phyloP scores from a whole-genome alignment of 179 eudicot genomes.

The Monotropa hypopitys region DNA sequence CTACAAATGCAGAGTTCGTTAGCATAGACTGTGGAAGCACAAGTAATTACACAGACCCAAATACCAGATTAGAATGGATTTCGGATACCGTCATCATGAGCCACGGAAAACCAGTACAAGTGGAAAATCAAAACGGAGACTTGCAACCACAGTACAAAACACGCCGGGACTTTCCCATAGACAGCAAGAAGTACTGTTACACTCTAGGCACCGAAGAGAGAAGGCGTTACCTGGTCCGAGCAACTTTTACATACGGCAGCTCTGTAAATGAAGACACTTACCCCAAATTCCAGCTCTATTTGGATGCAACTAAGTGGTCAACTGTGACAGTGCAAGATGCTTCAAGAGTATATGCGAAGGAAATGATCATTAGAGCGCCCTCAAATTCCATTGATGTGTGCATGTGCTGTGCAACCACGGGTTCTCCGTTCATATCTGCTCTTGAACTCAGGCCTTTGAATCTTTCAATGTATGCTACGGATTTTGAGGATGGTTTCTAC shows the following conservation, averaged over 20 bases:
- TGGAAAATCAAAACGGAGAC: slow-evolving; percentile 15
- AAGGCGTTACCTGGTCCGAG: slow-evolving; percentile 65
- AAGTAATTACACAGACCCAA: slow-evolving; percentile 55
- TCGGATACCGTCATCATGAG: slow-evolving; percentile 45
- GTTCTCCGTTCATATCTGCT: slow-evolving; percentile 81
- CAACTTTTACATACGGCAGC: slow-evolving; percentile 70
- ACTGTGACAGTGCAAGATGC: slow-evolving; percentile 55
- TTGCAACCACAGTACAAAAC: slow-evolving; percentile 33
- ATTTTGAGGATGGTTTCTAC: slow-evolving; percentile 71
- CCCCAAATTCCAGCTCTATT: slow-evolving; percentile 73
- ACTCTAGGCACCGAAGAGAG: slow-evolving; percentile 49
- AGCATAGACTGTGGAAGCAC: slow-evolving; percentile 93
- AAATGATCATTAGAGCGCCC: slow-evolving; percentile 84
- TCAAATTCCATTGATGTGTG: slow-evolving; percentile 62
- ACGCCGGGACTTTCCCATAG: slow-evolving; percentile 70
- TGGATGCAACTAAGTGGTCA: slow-evolving; percentile 91
- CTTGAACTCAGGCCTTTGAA: slow-evolving; percentile 77
- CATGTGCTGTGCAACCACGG: slow-evolving; percentile 85
- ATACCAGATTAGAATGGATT: slow-evolving; percentile 57
- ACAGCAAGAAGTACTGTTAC: slow-evolving; percentile 67
- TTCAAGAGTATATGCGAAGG: slow-evolving; percentile 47
- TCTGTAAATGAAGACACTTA: slow-evolving; percentile 33
- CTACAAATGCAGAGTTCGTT: slow-evolving; percentile 56
- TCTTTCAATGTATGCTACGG: slow-evolving; percentile 92
- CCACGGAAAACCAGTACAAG: slow-evolving; percentile 35